These are phyloP conservation scores for Truncatella angustata DNA, from an alignment of 2,329 filamentous ascomycete species.

Conservation along the genomic window DNA sequence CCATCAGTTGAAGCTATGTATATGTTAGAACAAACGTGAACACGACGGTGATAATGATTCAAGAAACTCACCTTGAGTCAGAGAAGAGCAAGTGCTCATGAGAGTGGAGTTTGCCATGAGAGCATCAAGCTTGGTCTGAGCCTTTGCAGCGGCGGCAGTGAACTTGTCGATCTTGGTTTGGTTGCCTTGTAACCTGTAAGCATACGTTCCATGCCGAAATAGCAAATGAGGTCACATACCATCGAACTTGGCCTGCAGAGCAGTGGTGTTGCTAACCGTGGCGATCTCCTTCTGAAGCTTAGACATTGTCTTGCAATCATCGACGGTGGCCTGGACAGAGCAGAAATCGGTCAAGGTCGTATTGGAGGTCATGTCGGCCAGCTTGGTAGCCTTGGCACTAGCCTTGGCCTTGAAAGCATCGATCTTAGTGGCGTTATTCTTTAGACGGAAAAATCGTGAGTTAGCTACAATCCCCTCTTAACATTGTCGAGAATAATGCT, in stretches of 20 bases:
- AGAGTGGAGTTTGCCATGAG: slow-evolving; percentile 36
- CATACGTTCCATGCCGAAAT: background rate
- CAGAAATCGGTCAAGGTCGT: slow-evolving; percentile 27
- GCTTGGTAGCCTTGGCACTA: slow-evolving; percentile 22
- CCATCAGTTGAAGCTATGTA: slow-evolving; percentile 5
- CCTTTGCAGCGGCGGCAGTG: slow-evolving; percentile 32
- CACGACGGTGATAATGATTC: background rate
- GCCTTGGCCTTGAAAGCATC: slow-evolving; percentile 31
- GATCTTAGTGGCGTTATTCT: slow-evolving; percentile 31
- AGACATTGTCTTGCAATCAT: slow-evolving; percentile 31
- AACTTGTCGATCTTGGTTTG: slow-evolving; percentile 33
- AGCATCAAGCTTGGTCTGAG: slow-evolving; percentile 26
- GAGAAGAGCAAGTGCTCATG: slow-evolving; percentile 26
- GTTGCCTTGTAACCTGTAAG: slow-evolving; percentile 21
- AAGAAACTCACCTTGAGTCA: slow-evolving; percentile 9
- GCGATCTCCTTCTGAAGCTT: slow-evolving; percentile 27
- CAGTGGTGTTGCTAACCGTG: slow-evolving; percentile 33
- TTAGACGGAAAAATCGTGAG: too few species aligned
- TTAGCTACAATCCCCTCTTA: background rate
- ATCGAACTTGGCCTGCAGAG: slow-evolving; percentile 28
- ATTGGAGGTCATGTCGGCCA: slow-evolving; percentile 31
- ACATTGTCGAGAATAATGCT: background rate
- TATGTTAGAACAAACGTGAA: background rate
- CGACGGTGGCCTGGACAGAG: slow-evolving; percentile 9
- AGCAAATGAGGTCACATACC: slow-evolving; percentile 6